Evolutionary conservation across 768 basidiomycete species (phyloP), one percentile per base, ranked within the genome.

Genomic region (Amanita rubescens): DNA sequence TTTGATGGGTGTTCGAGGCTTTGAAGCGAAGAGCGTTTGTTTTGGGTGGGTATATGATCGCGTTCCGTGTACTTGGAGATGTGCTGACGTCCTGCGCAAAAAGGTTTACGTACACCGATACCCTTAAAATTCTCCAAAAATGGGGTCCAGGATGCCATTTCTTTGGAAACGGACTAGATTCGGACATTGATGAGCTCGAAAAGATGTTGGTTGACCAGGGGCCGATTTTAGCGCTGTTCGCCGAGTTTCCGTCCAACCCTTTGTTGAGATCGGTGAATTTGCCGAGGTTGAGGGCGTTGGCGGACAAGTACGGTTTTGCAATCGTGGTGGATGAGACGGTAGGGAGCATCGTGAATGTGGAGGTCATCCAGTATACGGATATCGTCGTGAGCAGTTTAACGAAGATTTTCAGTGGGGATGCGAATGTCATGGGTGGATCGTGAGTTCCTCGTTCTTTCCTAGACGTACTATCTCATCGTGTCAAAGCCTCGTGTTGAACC

Each of bases 351-450:
- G 79, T 90, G 58, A 99, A 97, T 58, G 92, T 97, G 32, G 87
- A 95, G 60, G 85, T 93, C 4, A 71, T 94, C 1, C 85, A 84
- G 14, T 90, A 81, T 56, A 88, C 85, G 8, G 95, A 98, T 65
- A 78, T 99, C 24, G 84, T 95, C 7, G 94, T 85, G 38, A 93
- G 90, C 61, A 94, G 92, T 71, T 68, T 97, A 62, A 87, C 89
- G 17, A 99, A 99, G 73, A 77, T 98, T 25, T 98, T 99, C 71
- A 94, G 91, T 57, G 95, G 95, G 1, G 86, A 89, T 51, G 80
- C 85, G 35, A 97, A 99, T 62, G 92, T 94, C 48, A 97, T 98
- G 95, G 95, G 95, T 42, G 95, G 95, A 63, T 90, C 90, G 95
- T 95, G 60, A 49, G 79, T 72, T 30, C 27, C 8, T 19, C 34